Evolutionary conservation across 768 basidiomycete species (phyloP), one percentile per base, ranked within the genome.

Genomic region (Obba rivulosa): DNA sequence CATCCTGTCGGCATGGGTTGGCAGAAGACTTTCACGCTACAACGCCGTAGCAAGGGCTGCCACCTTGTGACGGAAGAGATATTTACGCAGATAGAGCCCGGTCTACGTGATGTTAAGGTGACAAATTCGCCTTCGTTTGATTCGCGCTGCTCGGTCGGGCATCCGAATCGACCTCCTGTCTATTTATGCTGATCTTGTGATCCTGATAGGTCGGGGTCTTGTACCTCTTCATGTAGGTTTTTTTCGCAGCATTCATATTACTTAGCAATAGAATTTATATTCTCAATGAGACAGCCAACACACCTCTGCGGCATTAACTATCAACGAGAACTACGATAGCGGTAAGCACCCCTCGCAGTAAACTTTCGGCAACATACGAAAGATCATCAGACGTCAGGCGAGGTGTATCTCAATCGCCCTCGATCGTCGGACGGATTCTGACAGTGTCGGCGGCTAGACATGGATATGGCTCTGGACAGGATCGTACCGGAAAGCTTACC

Each of bases 391-490:
- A 74, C 61, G 73, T 75, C 44, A 68, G 77, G 38, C 63, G 62
- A 69, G 76, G 71, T 72, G 50, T 35, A 50, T 51, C 46, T 37
- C 17, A 25, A 18, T n/a, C 20, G 14, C 28, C 13, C 1, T 38
- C 42, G 13, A 5, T 31, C 5, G 28, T 31, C n/a, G 28, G 28
- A 13, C 28, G 13, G 28, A 31, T 31, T 13, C 28, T 31, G 28
- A 31, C 28, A 31, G 13, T 31, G 5, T 31, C 25, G 8, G 20
- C 25, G 14, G 20, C 50, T 51, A 88, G 93, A 96, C 62, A 94
- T 96, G 92, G 83, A 90, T 58, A 95, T 94, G 90, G 89, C 90
- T 3, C 69, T 96, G 17, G 93, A 96, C 66, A 76, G 68, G 24
- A 81, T 96, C 50, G 91, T 97, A 0, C 93, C 93, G 0, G 92